Base-by-base conservation (phyloP, 179 eudicot species). In the Vitellaria paradoxa region DNA sequence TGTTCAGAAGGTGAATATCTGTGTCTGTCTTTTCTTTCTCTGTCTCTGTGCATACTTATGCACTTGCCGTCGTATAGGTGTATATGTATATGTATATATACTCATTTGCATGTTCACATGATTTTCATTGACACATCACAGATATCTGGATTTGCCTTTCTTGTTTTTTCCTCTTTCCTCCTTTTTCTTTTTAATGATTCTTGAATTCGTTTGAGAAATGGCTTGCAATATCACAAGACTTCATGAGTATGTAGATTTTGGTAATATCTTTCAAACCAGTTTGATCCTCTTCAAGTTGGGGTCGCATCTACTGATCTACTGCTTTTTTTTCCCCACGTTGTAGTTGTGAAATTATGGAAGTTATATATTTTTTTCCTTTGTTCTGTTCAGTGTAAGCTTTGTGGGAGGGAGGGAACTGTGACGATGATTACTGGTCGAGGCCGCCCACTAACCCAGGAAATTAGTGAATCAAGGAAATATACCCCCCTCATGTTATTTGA, bases 401-500 rank as follows among this genome's bases (percentile, higher is more conserved):
- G 99, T 71, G 72, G 68, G 8, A 87, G 97, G 79, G 97, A 91
- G 17, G 97, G 97, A 61, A 88, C 82, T 70, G 74, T 93, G 21
- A 88, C 88, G 0, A 89, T 95, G 97, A 80, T 90, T 56, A 56
- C 89, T 65, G 91, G 91, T 26, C 75, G 47, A 26, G 97, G 93
- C 26, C 66, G 65, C 64, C 97, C 97, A 42, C 85, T 93, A 73
- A 90, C 95, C 50, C 82, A 76, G 53, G 83, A 73, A 21, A 74
- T 56, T 18, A 86, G 89, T 82, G 90, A 90, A 81, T 37, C 65
- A 11, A 92, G 90, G 62, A 78, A 83, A 42, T 87, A 49, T 80
- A 82, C 89, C 17, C 92, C 93, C 53, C 26, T 95, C 79, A 95
- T 95, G 99, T 26, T 70, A 68, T 93, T 95, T 76, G 99, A 95